Conservation (phyloP, 352 stramenopile genomes). For the Phytophthora cryptogea region DNA sequence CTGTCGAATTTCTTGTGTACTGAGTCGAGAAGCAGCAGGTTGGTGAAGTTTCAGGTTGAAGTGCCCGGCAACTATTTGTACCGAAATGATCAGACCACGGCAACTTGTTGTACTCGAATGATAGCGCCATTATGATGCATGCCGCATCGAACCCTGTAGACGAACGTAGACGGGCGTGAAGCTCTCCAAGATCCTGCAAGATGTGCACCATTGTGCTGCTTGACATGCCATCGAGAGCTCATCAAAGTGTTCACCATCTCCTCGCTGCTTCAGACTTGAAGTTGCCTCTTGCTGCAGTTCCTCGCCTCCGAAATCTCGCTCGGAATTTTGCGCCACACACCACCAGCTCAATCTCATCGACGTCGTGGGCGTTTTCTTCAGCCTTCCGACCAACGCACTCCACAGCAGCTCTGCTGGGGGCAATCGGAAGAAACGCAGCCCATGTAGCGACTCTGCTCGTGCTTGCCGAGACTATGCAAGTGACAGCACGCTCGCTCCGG, state of each 20-base stretch:
- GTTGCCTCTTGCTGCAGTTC: not conserved
- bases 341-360: not conserved
- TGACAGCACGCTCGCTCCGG: not conserved
- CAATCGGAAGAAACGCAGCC: conserved; percentile 27
- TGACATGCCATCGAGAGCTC: not conserved
- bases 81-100: not conserved
- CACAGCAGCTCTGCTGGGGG: conserved; percentile 6
- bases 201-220: conserved; percentile 2
- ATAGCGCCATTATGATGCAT: conserved; percentile 2
- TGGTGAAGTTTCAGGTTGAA: not conserved
- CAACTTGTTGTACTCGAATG: not conserved
- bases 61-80: conserved; percentile 1
- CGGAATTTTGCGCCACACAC: too few species aligned
- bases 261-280: conserved; percentile 24
- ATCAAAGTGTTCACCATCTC: conserved; percentile 11
- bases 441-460: conserved; percentile 18
- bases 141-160: not conserved
- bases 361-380: too few species aligned
- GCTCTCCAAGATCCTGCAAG: conserved; percentile 2
- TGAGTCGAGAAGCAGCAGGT: not conserved
- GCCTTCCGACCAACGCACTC: conserved; percentile 1
- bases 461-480: conserved; percentile 19
- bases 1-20: not conserved
- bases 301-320: not conserved
- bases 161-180: not conserved